Percentiles rank a stretch among this genome's conserved stretches.
Conservation (phyloP, 1,284 basidiomycete genomes). For the Ceratobasidium sp. region DNA sequence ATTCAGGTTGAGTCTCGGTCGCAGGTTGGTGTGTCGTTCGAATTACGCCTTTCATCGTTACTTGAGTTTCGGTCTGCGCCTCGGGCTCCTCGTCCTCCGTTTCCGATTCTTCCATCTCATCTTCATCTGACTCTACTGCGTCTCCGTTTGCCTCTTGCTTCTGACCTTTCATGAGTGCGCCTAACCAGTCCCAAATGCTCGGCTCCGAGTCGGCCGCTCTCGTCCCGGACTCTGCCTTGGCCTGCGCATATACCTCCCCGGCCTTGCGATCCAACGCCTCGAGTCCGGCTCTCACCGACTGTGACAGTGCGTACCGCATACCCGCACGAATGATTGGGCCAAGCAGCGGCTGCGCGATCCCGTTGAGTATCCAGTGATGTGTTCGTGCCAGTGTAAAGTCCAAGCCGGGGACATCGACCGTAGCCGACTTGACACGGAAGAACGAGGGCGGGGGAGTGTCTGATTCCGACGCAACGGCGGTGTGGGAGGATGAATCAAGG, state of each 20-base stretch:
- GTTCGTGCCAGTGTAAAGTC: constrained; percentile 59
- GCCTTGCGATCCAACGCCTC: constrained; percentile 52
- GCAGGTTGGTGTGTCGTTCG: constrained; percentile 55
- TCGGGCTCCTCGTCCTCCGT: constrained; percentile 48
- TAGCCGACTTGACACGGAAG: constrained; percentile 61
- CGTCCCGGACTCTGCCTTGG: constrained; percentile 29
- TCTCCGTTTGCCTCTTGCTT: constrained; percentile 49
- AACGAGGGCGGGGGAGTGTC: constrained; percentile 51
- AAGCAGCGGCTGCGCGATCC: constrained; percentile 62
- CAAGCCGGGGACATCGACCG: constrained; percentile 59
- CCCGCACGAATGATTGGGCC: constrained; percentile 57
- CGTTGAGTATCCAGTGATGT: constrained; percentile 66
- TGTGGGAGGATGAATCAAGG: constrained; percentile 43
- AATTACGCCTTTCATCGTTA: constrained; percentile 59
- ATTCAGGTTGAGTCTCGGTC: constrained; percentile 48
- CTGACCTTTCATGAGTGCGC: constrained; percentile 51
- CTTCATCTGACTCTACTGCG: constrained; percentile 20
- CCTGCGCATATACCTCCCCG: constrained; percentile 52
- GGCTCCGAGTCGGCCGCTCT: constrained; percentile 46
- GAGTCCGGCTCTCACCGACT: constrained; percentile 56
- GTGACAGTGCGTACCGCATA: constrained; percentile 54
- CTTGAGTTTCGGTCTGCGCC: constrained; percentile 52
- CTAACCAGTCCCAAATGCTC: constrained; percentile 55
- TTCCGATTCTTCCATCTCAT: constrained; percentile 45
- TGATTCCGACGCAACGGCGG: constrained; percentile 9